Evolutionary conservation across 768 basidiomycete genomes (phyloP), one percentile per base, ranked within the genome.

Genomic region (Pleurotus ostreatus): DNA sequence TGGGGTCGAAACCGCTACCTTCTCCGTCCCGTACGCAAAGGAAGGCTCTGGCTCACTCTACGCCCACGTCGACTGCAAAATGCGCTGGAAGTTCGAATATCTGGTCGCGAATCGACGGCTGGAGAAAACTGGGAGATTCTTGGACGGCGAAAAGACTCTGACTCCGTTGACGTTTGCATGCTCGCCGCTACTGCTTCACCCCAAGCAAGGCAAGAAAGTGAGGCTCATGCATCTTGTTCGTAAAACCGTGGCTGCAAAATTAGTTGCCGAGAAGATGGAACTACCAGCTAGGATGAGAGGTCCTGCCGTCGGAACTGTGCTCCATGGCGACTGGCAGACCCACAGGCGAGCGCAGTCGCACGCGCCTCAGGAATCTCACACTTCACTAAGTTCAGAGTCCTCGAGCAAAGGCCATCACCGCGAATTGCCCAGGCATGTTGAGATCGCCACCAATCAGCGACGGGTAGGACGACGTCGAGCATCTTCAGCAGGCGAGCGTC

Each of bases 41-140:
- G 51, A 46, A 18, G 56, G 52, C 22, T 47, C 59, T 48, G 69
- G 68, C 3, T 67, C 71, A 26, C 65, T 66, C 18, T 53, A 53
- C 20, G 51, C 51, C 20, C 51, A 53, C 18, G 51, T 53, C 2
- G 51, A 53, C 20, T 53, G 51, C 23, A 81, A 78, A 56, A 70
- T 90, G 15, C 71, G 72, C 20, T 94, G 92, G 93, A 81, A 82
- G 55, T 87, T 94, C 60, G 87, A 89, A 55, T 94, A 94, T 65
- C 64, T 84, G 30, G 87, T 94, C 8, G 80, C 81, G 40, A 84
- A 90, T 60, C 76, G 82, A 30, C 69, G 73, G 53, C 69, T 71
- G 20, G 75, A 80, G 20, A 66, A 66, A 5, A 72, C 75, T 3
- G 80, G 81, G 20, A 77, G 73, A 57, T 63, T 72, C 15, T 63